A percentile compares a stretch with the other conserved stretches of the same genome.
phyloP scores from a whole-genome alignment of 2,329 filamentous ascomycete species.

The Colletotrichum truncatum region DNA sequence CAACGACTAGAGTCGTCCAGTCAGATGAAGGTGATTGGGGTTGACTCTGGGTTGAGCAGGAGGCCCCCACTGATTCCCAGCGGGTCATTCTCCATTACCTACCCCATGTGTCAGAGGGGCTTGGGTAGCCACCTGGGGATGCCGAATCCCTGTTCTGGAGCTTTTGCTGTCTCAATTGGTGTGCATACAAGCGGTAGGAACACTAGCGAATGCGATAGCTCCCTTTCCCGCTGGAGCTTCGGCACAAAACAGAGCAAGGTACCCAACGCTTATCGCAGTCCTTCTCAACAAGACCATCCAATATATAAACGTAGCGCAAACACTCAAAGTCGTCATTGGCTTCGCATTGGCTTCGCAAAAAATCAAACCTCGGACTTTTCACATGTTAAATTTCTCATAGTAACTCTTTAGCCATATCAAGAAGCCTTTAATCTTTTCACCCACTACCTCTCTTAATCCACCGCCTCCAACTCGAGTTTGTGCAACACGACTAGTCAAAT shows the following conservation, averaged over 20 bases:
- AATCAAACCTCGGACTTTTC: neutral
- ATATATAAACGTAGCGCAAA: neutral
- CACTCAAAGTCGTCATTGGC: too few species aligned
- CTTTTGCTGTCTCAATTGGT: constrained; percentile 12
- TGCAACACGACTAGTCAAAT: neutral
- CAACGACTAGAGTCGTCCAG: neutral
- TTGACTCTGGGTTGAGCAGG: too few species aligned
- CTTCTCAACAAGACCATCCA: constrained; percentile 3
- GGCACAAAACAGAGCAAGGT: neutral
- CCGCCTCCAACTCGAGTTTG: neutral
- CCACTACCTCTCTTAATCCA: neutral
- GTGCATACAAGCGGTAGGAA: neutral
- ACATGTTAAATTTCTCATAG: neutral
- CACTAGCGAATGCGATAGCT: neutral
- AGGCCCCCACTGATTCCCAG: too few species aligned
- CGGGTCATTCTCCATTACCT: neutral
- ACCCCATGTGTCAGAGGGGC: neutral
- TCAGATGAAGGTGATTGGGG: neutral
- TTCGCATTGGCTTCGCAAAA: neutral
- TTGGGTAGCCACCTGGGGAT: neutral
- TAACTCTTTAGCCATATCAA: neutral
- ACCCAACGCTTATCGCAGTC: neutral
- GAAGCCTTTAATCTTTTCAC: neutral
- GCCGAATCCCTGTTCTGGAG: neutral
- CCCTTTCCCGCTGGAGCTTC: neutral